A percentile compares a stretch with the other conserved stretches of the same genome.
These are phyloP conservation scores for Rhizopogon salebrosus DNA, from an alignment of 768 basidiomycete species.

Conservation along the genomic window DNA sequence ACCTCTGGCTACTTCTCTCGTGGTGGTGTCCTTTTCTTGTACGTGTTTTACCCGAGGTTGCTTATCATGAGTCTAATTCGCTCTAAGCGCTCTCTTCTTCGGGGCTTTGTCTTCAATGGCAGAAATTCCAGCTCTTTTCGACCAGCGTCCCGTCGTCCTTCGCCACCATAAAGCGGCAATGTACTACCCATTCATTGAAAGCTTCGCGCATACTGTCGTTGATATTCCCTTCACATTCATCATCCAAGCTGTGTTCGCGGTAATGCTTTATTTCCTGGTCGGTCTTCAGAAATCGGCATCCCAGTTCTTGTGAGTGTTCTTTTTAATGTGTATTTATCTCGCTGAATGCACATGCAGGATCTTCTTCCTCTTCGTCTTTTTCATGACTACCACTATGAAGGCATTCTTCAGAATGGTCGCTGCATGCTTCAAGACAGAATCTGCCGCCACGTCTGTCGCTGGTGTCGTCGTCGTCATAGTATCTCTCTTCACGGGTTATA, in stretches of 20 bases:
- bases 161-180: slow-evolving; percentile 41
- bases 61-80: neutral
- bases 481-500: slow-evolving; percentile 54
- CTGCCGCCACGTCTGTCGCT: slow-evolving; percentile 58
- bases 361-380: slow-evolving; percentile 61
- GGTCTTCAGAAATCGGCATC: slow-evolving; percentile 47
- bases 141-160: slow-evolving; percentile 38
- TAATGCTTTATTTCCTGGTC: slow-evolving; percentile 68
- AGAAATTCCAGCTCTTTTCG: slow-evolving; percentile 47
- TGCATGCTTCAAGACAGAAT: slow-evolving; percentile 51
- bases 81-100: slow-evolving; percentile 49
- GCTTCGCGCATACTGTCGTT: slow-evolving; percentile 58
- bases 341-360: slow-evolving; percentile 39
- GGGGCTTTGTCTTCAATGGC: slow-evolving; percentile 56
- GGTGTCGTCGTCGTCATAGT: slow-evolving; percentile 48
- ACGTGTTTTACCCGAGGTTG: slow-evolving; percentile 34
- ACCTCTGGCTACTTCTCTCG: slow-evolving; percentile 85
- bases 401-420: slow-evolving; percentile 77
- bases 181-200: slow-evolving; percentile 47
- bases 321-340: slow-evolving; percentile 4
- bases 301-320: slow-evolving; percentile 60
- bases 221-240: slow-evolving; percentile 66
- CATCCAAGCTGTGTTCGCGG: slow-evolving; percentile 54
- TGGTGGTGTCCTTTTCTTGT: slow-evolving; percentile 74
- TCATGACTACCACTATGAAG: slow-evolving; percentile 69